phyloP scores from a whole-genome alignment of 75 land plant species.

The Larix kaempferi region DNA sequence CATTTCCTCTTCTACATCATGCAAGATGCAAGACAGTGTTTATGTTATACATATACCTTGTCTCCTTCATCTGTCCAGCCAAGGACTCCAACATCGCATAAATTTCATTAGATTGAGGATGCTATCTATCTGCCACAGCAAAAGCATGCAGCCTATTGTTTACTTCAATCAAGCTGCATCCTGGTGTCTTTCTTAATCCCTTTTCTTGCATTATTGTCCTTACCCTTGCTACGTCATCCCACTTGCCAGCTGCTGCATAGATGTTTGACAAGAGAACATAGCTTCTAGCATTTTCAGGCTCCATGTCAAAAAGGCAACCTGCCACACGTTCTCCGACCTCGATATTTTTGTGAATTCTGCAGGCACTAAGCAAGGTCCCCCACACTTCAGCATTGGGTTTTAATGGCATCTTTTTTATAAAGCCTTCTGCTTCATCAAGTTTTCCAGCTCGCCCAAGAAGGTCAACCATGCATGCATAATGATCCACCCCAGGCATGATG shows the following conservation, averaged over 20 bases:
- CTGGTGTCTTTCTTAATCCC: not conserved
- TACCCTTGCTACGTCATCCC: conserved; percentile 3
- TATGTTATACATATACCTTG: conserved; percentile 1
- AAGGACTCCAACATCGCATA: conserved; percentile 5
- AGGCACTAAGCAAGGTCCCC: conserved; percentile 17
- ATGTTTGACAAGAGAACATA: conserved; percentile 26
- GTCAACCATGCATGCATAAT: conserved; percentile 22
- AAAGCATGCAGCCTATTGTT: conserved; percentile 1
- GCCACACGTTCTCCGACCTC: conserved; percentile 9
- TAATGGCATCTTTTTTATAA: conserved; percentile 18
- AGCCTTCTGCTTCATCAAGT: conserved; percentile 5
- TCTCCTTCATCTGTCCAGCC: conserved; percentile 3
- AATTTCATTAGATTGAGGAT: conserved; percentile 3
- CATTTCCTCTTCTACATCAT: conserved; percentile 45
- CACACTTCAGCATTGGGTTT: conserved; percentile 11
- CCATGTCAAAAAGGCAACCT: conserved; percentile 8
- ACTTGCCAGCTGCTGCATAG: conserved; percentile 9
- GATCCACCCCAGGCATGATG: conserved; percentile 13
- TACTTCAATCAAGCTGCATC: conserved; percentile 4
- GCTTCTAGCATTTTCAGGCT: conserved; percentile 9
- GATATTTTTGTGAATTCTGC: conserved; percentile 13
- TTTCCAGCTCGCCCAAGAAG: conserved; percentile 24
- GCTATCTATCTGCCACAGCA: conserved; percentile 4
- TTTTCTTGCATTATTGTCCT: not conserved
- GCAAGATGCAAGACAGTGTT: conserved; percentile 33